Percentiles rank a stretch among this genome's conserved stretches.
phyloP scores from a whole-genome alignment of 2,329 filamentous ascomycete species.

The Pseudocercospora ulei region DNA sequence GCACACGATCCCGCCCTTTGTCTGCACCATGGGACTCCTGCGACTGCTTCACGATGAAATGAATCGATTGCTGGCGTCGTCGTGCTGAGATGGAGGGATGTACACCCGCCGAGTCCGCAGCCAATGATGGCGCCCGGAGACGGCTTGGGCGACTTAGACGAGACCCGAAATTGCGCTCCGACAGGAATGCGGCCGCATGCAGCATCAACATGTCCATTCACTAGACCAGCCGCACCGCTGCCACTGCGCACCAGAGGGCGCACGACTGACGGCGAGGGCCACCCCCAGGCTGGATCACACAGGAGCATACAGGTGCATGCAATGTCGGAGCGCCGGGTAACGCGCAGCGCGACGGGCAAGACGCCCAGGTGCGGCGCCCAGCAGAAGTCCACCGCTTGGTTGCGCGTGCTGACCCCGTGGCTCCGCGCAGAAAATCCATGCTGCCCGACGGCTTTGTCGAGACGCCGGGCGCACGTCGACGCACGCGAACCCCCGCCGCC shows the following conservation, averaged over 20 bases:
- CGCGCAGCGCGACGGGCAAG: constrained; percentile 43
- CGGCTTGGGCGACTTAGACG: background rate
- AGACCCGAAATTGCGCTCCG: constrained; percentile 1
- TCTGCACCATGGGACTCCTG: constrained; percentile 56
- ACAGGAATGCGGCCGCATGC: too few relatives aligned
- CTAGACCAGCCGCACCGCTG: too few relatives aligned
- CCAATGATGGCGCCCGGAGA: background rate
- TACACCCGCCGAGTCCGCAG: background rate
- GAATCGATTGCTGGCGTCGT: constrained; percentile 57
- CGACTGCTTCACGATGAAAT: constrained; percentile 52
- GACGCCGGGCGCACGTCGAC: constrained; percentile 40
- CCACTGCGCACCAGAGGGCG: too few relatives aligned
- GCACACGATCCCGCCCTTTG: constrained; percentile 49
- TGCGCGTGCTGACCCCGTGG: constrained; percentile 11
- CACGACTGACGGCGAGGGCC: too few relatives aligned
- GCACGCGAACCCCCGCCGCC: constrained; percentile 38
- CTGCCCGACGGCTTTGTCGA: constrained; percentile 42
- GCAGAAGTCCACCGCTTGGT: background rate
- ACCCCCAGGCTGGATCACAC: background rate
- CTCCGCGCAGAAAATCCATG: constrained; percentile 34
- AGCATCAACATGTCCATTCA: too few relatives aligned
- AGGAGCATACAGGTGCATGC: background rate
- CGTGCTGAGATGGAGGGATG: too few relatives aligned
- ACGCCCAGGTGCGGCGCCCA: constrained; percentile 35
- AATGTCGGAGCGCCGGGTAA: constrained; percentile 31